A percentile compares a stretch with the other conserved stretches of the same genome.
phyloP scores from a whole-genome alignment of 2,329 filamentous ascomycete genomes.

The Fusarium goolgardi region DNA sequence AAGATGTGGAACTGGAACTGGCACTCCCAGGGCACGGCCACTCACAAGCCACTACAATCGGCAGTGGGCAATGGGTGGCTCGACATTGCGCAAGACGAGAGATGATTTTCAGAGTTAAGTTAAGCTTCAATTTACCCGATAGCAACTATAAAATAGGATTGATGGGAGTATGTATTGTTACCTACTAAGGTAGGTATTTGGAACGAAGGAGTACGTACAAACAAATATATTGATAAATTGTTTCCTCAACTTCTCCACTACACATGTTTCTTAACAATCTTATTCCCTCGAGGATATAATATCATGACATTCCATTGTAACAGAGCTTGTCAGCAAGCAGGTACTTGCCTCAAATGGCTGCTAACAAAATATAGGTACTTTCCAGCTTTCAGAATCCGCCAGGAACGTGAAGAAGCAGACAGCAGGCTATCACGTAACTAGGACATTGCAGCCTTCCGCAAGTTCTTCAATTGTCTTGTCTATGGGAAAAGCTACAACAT shows the following conservation, averaged over 20 bases:
- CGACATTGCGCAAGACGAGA: neutral
- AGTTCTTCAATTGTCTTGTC: neutral
- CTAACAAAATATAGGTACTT: slow-evolving; percentile 4
- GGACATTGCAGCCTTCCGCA: neutral
- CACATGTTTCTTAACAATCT: slow-evolving; percentile 16
- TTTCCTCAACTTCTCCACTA: neutral
- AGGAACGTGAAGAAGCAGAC: slow-evolving; percentile 10
- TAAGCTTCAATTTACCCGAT: neutral
- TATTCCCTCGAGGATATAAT: neutral
- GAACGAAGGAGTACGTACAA: neutral
- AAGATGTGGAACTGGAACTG: slow-evolving; percentile 27
- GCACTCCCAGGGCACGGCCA: slow-evolving; percentile 18
- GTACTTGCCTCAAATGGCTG: neutral
- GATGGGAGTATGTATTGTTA: neutral
- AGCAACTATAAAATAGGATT: neutral
- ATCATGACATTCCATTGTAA: slow-evolving; percentile 9
- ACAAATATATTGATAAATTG: neutral
- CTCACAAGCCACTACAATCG: slow-evolving; percentile 33
- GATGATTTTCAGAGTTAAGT: neutral
- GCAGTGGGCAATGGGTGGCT: slow-evolving; percentile 1
- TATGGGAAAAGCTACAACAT: neutral
- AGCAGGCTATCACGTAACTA: neutral
- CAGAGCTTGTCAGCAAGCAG: neutral
- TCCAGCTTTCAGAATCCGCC: slow-evolving; percentile 4
- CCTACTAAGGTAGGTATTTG: neutral